Base-by-base conservation (phyloP, 2,329 filamentous ascomycete species). In the Paracorniculantispora psalliotae region DNA sequence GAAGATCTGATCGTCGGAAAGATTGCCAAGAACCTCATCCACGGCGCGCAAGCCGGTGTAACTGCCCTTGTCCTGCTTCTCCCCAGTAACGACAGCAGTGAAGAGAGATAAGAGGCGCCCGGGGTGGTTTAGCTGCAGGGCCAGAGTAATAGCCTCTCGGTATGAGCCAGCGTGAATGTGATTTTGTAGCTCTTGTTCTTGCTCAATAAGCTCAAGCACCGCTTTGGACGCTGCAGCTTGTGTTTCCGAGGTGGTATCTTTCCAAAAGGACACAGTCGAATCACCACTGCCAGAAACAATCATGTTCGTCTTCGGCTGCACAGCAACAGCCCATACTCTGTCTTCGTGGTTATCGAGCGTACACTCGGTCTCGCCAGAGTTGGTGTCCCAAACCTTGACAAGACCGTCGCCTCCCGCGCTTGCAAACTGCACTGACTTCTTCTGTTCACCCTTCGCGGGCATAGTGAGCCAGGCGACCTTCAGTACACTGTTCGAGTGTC, bases 311-410 rank as follows among this genome's bases (percentile, higher is more conserved):
- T 79, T 69, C 48, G 88, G 81, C 70, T 93, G 82, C 12, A 91
- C 85, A 4, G 91, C 85, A 19, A 97, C 78, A 0, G 92, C 92
- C 92, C 92, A 97, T 1, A 97, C 92, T 59, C 94, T 86, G 74
- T 99, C 94, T 67, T 92, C 92, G 72, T 99, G 94, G 74, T 97
- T 97, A 75, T 99, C 94, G 4, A 99, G 81, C 0, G 94, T 99
- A 64, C 89, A 89, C 65, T 92, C 91, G 2, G 87, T 81, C 72
- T 97, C 94, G 49, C 92, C 92, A 1, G 83, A 87, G 68, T 89
- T 88, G 13, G 90, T 89, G 66, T 96, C 91, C 94, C 94, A 99
- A 33, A 99, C 85, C 75, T 97, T 99, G 60, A 99, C 92, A 3
- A 99, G 82, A 2, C 94, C 94, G 72, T 99, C 96, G 61, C 92